Base-by-base conservation (phyloP, 2,329 filamentous ascomycete genomes). In the Cercospora sp. region DNA sequence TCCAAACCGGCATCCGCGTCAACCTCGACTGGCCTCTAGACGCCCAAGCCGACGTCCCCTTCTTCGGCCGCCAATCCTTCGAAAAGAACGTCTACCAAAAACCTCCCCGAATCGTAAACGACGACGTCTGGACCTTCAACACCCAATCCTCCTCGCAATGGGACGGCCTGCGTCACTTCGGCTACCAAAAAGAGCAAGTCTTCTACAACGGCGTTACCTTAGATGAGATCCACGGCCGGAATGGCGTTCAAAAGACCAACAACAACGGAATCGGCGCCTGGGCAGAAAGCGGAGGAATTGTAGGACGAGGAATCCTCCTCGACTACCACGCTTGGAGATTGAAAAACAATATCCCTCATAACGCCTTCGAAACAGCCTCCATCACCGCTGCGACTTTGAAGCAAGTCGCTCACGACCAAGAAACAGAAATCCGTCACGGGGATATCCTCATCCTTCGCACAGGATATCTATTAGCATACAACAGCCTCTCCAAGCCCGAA, bases 1-100 rank as follows among this genome's bases (percentile, higher is more conserved):
- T 90, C 69, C 79, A 81, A 69, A 86, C 84, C 6, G 88, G 88
- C 45, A 80, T 78, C 31, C 85, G 84, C 31, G 80, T 90, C 62
- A 87, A 85, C 1, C 82, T 89, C 20, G 87, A 90, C 78, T 87
- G 87, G 82, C 82, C 86, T 0, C 80, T 90, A 5, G 81, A 87
- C 77, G 84, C 85, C 10, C 84, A 87, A 75, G 76, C 82, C 33
- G 78, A 83, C 57, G 75, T 82, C 9, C 82, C 86, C 18, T 86
- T 88, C 75, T 88, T 89, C 76, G 80, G 82, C 66, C 83, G 88
- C 16, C 82, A 84, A 68, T 77, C 81, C 3, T 88, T 90, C 73
- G 80, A 86, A 68, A 83, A 87, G 72, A 76, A 85, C 16, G 76
- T 88, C 28, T 81, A 84, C 66, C 80, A 83, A 55, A 87, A 87